Conservation (phyloP, 371 early-diverging fungal genomes). For the Mucor velutinosus region DNA sequence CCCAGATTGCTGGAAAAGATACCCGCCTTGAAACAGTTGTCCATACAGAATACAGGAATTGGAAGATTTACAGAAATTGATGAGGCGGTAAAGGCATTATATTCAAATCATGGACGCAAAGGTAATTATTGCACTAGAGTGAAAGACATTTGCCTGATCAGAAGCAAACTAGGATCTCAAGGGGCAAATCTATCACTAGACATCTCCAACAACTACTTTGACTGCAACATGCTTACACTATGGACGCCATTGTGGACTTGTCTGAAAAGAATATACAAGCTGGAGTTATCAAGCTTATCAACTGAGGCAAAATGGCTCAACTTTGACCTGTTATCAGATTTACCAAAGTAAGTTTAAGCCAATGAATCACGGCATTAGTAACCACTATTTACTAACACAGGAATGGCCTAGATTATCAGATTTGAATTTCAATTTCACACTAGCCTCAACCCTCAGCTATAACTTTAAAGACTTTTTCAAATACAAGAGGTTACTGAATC, state of each 20-base stretch:
- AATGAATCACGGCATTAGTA: background rate
- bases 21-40: conserved; percentile 13
- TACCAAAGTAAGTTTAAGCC: conserved; percentile 11
- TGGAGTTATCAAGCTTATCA: conserved; percentile 17
- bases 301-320: conserved; percentile 21
- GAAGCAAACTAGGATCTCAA: background rate
- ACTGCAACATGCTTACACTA: conserved; percentile 15
- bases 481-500: background rate
- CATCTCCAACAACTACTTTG: conserved; percentile 24
- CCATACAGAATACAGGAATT: conserved; percentile 22
- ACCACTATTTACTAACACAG: background rate
- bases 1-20: conserved; percentile 5
- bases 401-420: conserved; percentile 9
- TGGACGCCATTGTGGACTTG: conserved; percentile 14
- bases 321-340: conserved; percentile 16
- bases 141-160: background rate
- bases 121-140: background rate
- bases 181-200: conserved; percentile 7
- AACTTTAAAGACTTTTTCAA: background rate
- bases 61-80: conserved; percentile 6
- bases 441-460: background rate
- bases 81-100: background rate
- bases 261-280: background rate
- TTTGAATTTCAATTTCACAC: background rate
- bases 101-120: background rate